These are phyloP conservation scores for Austroboletus niveus DNA, from an alignment of 1,284 basidiomycete genomes.

Conservation along the genomic window DNA sequence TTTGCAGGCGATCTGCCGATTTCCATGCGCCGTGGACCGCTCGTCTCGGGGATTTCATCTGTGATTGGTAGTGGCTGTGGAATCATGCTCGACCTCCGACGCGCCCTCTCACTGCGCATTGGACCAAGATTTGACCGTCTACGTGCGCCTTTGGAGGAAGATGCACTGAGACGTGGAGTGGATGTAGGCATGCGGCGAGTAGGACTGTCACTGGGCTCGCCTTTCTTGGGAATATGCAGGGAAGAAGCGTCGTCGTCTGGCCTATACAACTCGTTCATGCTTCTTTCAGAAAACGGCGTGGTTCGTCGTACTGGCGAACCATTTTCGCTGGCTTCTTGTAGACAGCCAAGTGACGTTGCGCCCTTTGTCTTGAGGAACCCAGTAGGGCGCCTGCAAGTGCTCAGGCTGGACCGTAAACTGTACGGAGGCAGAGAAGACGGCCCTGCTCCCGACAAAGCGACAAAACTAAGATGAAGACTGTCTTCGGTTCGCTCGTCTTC, in stretches of 20 bases:
- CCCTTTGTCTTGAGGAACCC: constrained; percentile 63
- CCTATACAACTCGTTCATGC: constrained; percentile 46
- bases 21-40: constrained; percentile 41
- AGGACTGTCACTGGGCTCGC: constrained; percentile 42
- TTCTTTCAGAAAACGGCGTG: constrained; percentile 58
- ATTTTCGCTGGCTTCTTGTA: constrained; percentile 71
- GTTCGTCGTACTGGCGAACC: constrained; percentile 35
- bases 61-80: constrained; percentile 54
- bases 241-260: constrained; percentile 9
- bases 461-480: constrained; percentile 54
- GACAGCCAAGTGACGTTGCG: constrained; percentile 53
- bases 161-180: constrained; percentile 42
- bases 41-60: constrained; percentile 30
- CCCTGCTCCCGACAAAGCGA: constrained; percentile 35
- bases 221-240: constrained; percentile 37
- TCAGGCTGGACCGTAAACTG: constrained; percentile 7
- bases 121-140: constrained; percentile 74
- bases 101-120: constrained; percentile 62
- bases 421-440: constrained; percentile 17
- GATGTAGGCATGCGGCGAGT: constrained; percentile 46
- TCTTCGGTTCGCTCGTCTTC: constrained; percentile 84
- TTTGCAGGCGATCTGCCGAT: constrained; percentile 60
- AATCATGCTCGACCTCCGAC: constrained; percentile 76
- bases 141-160: constrained; percentile 41
- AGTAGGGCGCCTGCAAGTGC: constrained; percentile 44